Base-by-base conservation (phyloP, 495 filamentous ascomycete species). In the Talaromyces borbonicus region DNA sequence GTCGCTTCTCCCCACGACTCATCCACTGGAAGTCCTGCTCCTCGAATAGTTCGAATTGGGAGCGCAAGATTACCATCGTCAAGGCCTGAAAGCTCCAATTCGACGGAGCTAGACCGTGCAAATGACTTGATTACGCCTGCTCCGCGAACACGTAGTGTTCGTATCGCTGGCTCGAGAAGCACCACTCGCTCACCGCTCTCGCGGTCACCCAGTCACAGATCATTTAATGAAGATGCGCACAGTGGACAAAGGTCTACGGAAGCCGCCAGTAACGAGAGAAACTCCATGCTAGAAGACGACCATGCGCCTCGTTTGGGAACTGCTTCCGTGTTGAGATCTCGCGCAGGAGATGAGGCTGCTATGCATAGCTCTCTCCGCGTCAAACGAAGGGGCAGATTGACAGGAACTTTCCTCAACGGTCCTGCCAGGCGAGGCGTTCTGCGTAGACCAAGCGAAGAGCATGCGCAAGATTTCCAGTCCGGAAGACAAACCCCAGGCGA, bases 391-490 rank as follows among this genome's bases (percentile, higher is more conserved):
- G 80, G 77, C 12, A 83, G 84, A 52, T 63, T 81, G 5, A 77
- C 81, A 7, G 85, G 85, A 0, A 78, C 73, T 47, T 88, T 87
- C 52, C 65, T 88, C 18, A 86, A 79, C 47, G 83, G 83, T 0
- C 84, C 85, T 7, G 84, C 83, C 16, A 75, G 85, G 47, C 68
- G 85, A 49, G 84, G 83, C 11, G 75, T 82, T 14, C 54, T 75
- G 48, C 70, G 83, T 47, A 73, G 83, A 41, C 81, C 85, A 57
- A 87, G 82, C 49, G 84, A 88, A 31, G 85, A 88, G 33, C 80
- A 83, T 37, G 72, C 68, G 27, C 65, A 70, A 35, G 52, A 54
- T 15, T 37, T 39, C 18, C 50, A 52, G 14, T 56, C 56, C 0
- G 49, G 51, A 20, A 24, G 36, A 5, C 36, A 48, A 30, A 47